These are phyloP conservation scores for Prunus persica DNA, from an alignment of 306 rosid species.

Conservation along the genomic window Prunus_persica_NCBIv2 NC_034009.1:6118501-6119000, in stretches of 20 bases:
- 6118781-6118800: neutral
- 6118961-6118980: neutral
- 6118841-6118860: neutral
- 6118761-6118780: conserved; percentile 1
- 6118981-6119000: neutral
- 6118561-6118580: conserved; percentile 38
- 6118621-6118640: neutral
- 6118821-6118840: neutral
- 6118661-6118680: neutral
- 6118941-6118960: neutral
- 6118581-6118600: neutral
- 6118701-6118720: conserved; percentile 37
- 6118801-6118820: neutral
- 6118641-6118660: neutral
- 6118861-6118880: neutral
- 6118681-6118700: conserved; percentile 36
- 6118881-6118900: neutral
- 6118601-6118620: neutral
- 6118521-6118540: conserved; percentile 35
- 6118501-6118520: conserved; percentile 25
- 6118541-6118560: conserved; percentile 33
- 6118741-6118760: conserved; percentile 12
- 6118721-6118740: conserved; percentile 34
- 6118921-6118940: neutral
- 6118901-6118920: neutral